Evolutionary conservation across 192 early-diverging fungal genomes (phyloP), one percentile per base, ranked within the genome.

Genomic region (Coemansia sp.): DNA sequence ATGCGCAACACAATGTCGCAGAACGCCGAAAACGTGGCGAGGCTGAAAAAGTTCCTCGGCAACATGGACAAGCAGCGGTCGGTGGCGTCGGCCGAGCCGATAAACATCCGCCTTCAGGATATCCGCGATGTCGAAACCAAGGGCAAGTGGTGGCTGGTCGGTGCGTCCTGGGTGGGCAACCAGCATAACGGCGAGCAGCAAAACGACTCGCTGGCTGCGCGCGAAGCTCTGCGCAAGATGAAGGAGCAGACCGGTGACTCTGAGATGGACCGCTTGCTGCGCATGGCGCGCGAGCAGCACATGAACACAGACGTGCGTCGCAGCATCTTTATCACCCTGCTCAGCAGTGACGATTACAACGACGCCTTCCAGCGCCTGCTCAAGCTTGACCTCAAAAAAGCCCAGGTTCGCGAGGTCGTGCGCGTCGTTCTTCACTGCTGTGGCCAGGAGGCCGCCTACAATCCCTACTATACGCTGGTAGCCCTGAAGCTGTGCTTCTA

Each of bases 81-180:
- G 11, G 72, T 68, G 14, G 58, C 65, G 29, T 53, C 50, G 1
- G 72, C 63, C 2, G 93, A 97, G 55, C 78, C 93, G 0, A 83
- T 99, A 29, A 80, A 93, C 42, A 89, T 92, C 5, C 79, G 82
- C 26, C 61, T 99, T 36, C 76, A 84, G 9, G 96, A 99, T 53
- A 95, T 99, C 57, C 79, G 79, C 34, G 73, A 81, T 9, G 72
- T 91, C 26, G 81, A 84, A 15, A 88, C 86, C 9, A 90, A 90
- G 55, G 94, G 94, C 60, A 93, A 93, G 67, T 99, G 96, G 96
- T 99, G 96, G 96, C 77, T 97, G 20, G 90, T 97, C 7, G 96
- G 96, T 19, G 78, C 93, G 3, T 89, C 92, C 15, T 99, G 96
- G 95, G 83, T 81, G 17, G 92, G 89, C 26, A 67, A 69, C 44